Evolutionary conservation across 2,329 filamentous ascomycete species (phyloP), one percentile per base, ranked within the genome.

Genomic region (Leptographium wingfieldii): DNA sequence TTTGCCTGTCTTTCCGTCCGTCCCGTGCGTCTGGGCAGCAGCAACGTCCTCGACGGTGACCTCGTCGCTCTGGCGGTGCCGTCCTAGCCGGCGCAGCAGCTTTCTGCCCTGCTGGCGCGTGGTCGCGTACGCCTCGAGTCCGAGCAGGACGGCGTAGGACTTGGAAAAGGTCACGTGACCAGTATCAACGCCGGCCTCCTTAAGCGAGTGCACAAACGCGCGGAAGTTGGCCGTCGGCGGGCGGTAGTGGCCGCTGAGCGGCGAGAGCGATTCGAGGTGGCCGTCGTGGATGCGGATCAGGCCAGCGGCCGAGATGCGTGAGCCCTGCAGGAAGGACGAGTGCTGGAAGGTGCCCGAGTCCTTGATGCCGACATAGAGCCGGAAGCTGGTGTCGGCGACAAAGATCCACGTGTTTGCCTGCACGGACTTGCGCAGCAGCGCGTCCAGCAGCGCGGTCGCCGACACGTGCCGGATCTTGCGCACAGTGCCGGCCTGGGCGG

Each of bases 391-490:
- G 72, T 96, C 91, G 29, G 88, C 87, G 9, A 92, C 91, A 67
- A 95, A 96, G 64, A 96, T 95, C 92, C 92, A 96, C 5, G 88
- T 94, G 68, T 92, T 92, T 63, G 90, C 90, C 71, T 85, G 88
- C 48, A 91, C 87, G 0, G 87, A 85, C 64, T 89, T 87, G 62
- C 88, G 83, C 19, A 94, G 77, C 6, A 95, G 77, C 64, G 88
- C 87, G 70, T 94, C 90, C 69, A 92, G 81, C 3, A 95, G 79
- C 0, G 86, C 85, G 0, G 86, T 82, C 7, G 85, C 81, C 5
- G 80, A 86, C 3, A 89, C 75, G 67, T 88, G 81, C 60, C 79
- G 80, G 60, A 86, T 69, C 63, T 84, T 87, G 49, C 27, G 49
- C 49, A 79, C 25, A 25, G 55, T 77, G 19, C 81, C 48, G 27